Base-by-base conservation (phyloP, 495 filamentous ascomycete species). In the Pyronema domesticum region DNA sequence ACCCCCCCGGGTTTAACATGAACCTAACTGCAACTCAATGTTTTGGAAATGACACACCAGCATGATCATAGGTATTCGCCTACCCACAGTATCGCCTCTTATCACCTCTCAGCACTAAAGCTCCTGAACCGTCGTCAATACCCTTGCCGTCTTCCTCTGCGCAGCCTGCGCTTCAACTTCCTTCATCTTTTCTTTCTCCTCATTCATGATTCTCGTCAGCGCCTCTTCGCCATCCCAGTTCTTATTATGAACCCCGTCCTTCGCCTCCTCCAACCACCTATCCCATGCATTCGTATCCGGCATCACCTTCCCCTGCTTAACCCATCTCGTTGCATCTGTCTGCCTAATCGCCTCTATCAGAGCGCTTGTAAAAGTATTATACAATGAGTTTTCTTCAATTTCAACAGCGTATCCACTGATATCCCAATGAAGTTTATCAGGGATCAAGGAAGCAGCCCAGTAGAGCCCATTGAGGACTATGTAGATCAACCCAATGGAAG, bases 391-490 rank as follows among this genome's bases (percentile, higher is more conserved):
- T 7, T 47, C 44, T 18, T 10, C 17, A 8, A 47, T 8, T 7
- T 8, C n/a, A 40, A 40, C n/a, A 8, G 8, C 37, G 37, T 40
- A 40, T n/a, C 8, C n/a, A n/a, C n/a, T n/a, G 37, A 40, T 8
- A 40, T 40, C 37, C 37, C 37, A 40, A 40, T n/a, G n/a, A n/a
- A n/a, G n/a, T n/a, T n/a, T n/a, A n/a, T n/a, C n/a, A 0, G 70
- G 69, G 15, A 77, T 46, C 56, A 79, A 50, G 8, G 75, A 71
- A 55, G 72, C 68, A 13, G 61, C 64, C 78, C 78, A 82, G 63
- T 79, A 82, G 0, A 74, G 54, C 10, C 73, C 72, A 55, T 82
- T 82, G 14, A 81, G 67, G 13, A 73, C 52, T 47, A 80, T 74
- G 54, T 81, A 81, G 10, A 69, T 65, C 18, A 60, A 65, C n/a